Base-by-base conservation (phyloP, 805 yeast species). In the Candida berthetii region DNA sequence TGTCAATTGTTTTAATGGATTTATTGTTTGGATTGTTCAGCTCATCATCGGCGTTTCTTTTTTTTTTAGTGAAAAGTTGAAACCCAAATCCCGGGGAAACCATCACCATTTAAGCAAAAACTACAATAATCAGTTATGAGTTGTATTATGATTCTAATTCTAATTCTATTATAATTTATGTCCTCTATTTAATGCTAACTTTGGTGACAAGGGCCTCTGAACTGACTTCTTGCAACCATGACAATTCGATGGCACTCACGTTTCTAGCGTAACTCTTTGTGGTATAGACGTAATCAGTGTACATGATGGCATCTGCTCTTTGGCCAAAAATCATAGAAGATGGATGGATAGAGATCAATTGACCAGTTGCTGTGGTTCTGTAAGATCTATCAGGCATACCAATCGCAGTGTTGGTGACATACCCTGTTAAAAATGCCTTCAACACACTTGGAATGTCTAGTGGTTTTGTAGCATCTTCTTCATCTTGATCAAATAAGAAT, bases 311-410 rank as follows among this genome's bases (percentile, higher is more conserved):
- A 49, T 91, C 96, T 36, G 80, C 71, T 49, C 77, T 75, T 48
- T 76, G 75, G 7, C 96, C 96, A 62, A 91, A 93, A 33, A 93
- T 65, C 60, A 85, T 65, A 0, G 96, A 87, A 0, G 96, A 85
- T 0, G 98, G 98, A 57, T 91, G 98, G 10, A 91, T 79, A 38
- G 93, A 80, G 37, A 91, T 78, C 27, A 86, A 68, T 60, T 88
- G 96, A 20, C 96, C 96, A 1, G 85, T 78, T 24, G 82, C 67
- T 7, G 89, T 82, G 0, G 98, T 89, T 56, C 95, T 72, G 65
- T 82, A 93, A 3, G 96, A 84, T 54, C 97, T 73, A 60, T 93
- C 98, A 0, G 98, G 96, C 79, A 86, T 78, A 10, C 96, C 96
- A 16, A 93, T 77, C 0, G 99, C 99, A 0, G 96, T 82, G 60